Conservation (phyloP, 352 stramenopile species). For the Globisporangium lucens region DNA sequence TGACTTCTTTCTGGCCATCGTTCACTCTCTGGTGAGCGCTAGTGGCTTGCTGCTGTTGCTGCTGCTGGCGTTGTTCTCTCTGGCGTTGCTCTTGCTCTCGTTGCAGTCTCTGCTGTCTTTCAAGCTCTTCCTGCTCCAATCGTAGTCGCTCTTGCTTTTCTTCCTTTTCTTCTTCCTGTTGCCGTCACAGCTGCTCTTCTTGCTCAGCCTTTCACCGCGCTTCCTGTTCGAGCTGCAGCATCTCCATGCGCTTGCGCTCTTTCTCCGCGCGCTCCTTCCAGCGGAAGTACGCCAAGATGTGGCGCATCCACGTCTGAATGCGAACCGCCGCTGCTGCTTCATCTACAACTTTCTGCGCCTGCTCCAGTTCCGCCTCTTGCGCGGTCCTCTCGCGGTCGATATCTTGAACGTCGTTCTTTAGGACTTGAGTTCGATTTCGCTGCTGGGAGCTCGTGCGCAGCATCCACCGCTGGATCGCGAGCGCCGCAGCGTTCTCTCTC, state of each 20-base stretch:
- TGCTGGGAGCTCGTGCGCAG: constrained; percentile 29
- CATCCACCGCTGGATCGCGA: constrained; percentile 47
- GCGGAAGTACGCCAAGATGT: constrained; percentile 26
- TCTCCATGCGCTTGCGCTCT: constrained; percentile 5
- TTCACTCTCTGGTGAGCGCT: background rate
- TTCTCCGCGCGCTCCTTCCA: constrained; percentile 19
- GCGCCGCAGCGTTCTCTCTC: constrained; percentile 15
- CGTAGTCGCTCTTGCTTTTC: constrained; percentile 7
- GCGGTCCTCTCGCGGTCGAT: background rate
- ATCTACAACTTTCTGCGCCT: background rate
- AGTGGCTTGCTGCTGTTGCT: background rate
- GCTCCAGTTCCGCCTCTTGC: constrained; percentile 2
- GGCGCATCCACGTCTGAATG: constrained; percentile 26
- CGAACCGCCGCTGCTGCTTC: background rate
- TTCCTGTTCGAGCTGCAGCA: constrained; percentile 11
- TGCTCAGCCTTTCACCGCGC: constrained; percentile 4
- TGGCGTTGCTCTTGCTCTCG: constrained; percentile 10
- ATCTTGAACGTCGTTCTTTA: background rate
- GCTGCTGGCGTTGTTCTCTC: constrained; percentile 1
- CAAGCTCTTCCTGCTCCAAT: constrained; percentile 10
- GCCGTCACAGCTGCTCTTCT: constrained; percentile 16
- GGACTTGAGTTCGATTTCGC: constrained; percentile 1
- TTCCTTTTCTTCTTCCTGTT: constrained; percentile 4
- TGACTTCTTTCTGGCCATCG: constrained; percentile 11
- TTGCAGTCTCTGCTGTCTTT: constrained; percentile 12